A percentile compares a stretch with the other conserved stretches of the same genome.
These are phyloP conservation scores for Oxytropis ochrocephala DNA, from an alignment of 306 rosid species.

Conservation along the genomic window DNA sequence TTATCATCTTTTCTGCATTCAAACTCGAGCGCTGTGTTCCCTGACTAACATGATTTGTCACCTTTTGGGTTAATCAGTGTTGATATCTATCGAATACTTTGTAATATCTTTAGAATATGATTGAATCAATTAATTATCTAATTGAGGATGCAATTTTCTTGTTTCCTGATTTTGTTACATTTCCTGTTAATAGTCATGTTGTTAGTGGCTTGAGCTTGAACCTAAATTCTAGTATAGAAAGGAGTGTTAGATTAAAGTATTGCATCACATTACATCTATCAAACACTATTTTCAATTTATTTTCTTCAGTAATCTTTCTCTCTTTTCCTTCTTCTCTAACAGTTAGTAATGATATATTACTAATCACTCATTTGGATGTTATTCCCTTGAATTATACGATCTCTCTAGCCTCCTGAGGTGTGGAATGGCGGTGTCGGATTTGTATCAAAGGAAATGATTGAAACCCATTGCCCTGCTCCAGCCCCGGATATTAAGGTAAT, in stretches of 20 bases:
- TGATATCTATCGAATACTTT: background rate
- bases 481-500: constrained; percentile 67
- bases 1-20: background rate
- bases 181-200: background rate
- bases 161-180: background rate
- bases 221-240: no score
- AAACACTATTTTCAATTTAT: background rate
- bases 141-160: background rate
- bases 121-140: background rate
- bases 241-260: background rate
- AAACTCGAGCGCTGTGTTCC: background rate
- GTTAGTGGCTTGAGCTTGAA: no score
- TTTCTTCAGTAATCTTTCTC: background rate
- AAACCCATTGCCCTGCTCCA: constrained; percentile 77
- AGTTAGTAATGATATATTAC: background rate
- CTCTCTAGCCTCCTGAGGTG: constrained; percentile 75
- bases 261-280: background rate
- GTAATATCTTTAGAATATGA: background rate
- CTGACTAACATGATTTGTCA: background rate
- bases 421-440: constrained; percentile 96
- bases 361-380: constrained; percentile 3
- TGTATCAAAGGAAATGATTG: constrained; percentile 85
- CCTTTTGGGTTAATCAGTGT: constrained; percentile 35
- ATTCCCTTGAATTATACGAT: constrained; percentile 3
- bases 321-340: background rate